These are phyloP conservation scores for Xylaria bambusicola DNA, from an alignment of 495 filamentous ascomycete species.

Conservation along the genomic window DNA sequence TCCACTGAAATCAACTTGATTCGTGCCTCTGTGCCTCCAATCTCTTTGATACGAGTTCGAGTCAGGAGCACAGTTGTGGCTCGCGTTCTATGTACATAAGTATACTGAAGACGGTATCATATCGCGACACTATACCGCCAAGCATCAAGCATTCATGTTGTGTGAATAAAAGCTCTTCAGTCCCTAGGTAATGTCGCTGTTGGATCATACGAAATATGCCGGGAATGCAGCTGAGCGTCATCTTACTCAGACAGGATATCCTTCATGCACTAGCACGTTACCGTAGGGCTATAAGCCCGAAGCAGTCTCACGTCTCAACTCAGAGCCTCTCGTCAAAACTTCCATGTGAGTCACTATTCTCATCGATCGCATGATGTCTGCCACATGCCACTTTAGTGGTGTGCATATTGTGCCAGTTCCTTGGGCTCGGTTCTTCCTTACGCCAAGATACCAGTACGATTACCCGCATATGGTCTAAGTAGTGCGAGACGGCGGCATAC, in stretches of 20 bases:
- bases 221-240: not conserved
- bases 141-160: not conserved
- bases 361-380: not conserved
- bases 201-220: not conserved
- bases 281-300: no score
- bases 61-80: not conserved
- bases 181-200: not conserved
- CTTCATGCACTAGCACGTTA: not conserved
- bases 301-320: no score
- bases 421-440: not conserved
- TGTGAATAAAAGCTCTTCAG: not conserved
- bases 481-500: no score
- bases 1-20: conserved; percentile 2
- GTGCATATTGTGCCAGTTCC: conserved; percentile 2
- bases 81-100: no score
- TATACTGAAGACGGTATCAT: no score
- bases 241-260: not conserved
- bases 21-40: conserved; percentile 9
- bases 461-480: not conserved
- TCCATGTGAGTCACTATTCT: not conserved
- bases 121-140: not conserved
- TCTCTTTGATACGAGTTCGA: conserved; percentile 16
- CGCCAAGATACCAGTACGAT: conserved; percentile 10
- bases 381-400: conserved; percentile 11
- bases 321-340: not conserved